Evolutionary conservation across 441 rosid species (phyloP).

Genomic region (Hura crepitans): DNA sequence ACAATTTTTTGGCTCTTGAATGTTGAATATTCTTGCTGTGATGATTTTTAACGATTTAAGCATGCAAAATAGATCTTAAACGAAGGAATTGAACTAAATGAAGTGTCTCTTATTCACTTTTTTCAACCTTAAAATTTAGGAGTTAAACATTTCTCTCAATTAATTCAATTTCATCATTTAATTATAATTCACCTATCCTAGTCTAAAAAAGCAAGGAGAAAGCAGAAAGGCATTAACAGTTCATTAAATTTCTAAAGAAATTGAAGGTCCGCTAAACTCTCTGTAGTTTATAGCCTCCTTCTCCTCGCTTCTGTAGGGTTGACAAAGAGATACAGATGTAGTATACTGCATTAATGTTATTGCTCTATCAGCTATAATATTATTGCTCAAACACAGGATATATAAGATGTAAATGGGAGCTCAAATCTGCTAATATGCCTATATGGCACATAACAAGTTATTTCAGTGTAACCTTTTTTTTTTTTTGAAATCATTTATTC

Average conservation of each 20-base stretch:
- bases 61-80: background rate
- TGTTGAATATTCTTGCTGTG: background rate
- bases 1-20: background rate
- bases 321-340: background rate
- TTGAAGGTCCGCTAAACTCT: background rate
- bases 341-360: background rate
- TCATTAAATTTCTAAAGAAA: background rate
- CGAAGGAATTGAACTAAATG: background rate
- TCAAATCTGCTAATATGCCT: too few relatives aligned
- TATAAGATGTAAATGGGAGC: background rate
- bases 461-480: too few relatives aligned
- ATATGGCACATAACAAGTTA: background rate
- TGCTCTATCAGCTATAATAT: background rate
- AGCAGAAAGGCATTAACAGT: background rate
- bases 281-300: background rate
- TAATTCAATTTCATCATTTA: background rate
- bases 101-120: background rate
- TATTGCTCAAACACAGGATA: background rate
- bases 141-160: constrained; percentile 1
- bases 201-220: background rate
- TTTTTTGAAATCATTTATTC: too few relatives aligned
- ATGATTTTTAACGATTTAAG: background rate
- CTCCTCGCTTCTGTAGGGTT: too few relatives aligned
- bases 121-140: background rate
- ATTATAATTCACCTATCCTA: background rate